These are phyloP conservation scores for Aspergillus aculeatus DNA, from an alignment of 2,329 filamentous ascomycete genomes.

Conservation along the genomic window DNA sequence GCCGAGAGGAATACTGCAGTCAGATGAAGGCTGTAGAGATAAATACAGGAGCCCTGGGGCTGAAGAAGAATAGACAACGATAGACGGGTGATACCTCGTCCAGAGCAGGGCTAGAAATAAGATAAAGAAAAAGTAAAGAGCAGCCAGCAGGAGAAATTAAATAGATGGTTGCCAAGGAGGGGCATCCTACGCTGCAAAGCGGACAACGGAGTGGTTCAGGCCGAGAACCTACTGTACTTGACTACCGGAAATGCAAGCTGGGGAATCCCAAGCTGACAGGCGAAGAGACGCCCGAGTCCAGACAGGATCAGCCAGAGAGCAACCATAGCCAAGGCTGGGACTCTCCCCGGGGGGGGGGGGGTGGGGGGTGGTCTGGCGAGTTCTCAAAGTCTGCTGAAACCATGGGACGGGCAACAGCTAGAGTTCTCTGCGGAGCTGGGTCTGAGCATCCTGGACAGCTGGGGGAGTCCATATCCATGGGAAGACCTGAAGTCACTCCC, in stretches of 20 bases:
- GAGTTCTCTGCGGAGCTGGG: slow-evolving; percentile 5
- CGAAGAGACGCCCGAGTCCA: slow-evolving; percentile 2
- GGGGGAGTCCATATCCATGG: background rate
- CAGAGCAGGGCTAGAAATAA: background rate
- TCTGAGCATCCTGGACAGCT: background rate
- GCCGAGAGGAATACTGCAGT: background rate
- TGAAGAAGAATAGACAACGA: background rate
- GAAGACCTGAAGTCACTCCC: background rate
- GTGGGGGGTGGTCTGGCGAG: background rate
- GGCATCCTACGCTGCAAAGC: background rate
- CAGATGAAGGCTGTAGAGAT: background rate
- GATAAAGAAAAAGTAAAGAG: background rate
- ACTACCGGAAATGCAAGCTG: background rate
- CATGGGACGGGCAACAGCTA: slow-evolving; percentile 2
- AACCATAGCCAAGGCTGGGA: slow-evolving; percentile 9
- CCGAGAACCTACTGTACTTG: background rate
- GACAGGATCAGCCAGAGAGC: slow-evolving; percentile 2
- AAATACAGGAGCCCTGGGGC: background rate
- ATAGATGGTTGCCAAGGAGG: slow-evolving; percentile 2
- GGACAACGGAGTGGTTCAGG: slow-evolving; percentile 1
- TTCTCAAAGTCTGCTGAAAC: background rate
- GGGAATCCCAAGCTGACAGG: background rate
- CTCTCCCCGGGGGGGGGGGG: background rate
- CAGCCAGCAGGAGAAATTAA: slow-evolving; percentile 2
- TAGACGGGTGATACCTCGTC: background rate